Conservation (phyloP, 768 basidiomycete genomes). For the Royoungia palumana region DNA sequence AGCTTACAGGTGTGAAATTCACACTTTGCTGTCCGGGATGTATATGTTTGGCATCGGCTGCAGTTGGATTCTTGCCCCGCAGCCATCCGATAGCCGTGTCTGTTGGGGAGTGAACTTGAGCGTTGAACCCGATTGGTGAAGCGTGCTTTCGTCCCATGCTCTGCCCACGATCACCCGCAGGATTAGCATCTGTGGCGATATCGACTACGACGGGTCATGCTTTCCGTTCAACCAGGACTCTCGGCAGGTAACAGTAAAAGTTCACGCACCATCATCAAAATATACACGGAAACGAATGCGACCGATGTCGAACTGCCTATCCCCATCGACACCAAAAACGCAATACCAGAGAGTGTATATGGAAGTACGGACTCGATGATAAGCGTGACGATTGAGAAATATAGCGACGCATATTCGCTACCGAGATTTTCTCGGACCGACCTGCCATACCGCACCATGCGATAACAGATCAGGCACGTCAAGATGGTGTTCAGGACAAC, state of each 20-base stretch:
- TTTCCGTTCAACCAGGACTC: not conserved
- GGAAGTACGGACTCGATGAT: slow-evolving; percentile 26
- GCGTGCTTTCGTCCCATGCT: slow-evolving; percentile 10
- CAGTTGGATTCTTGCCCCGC: not conserved
- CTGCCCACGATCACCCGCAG: slow-evolving; percentile 19
- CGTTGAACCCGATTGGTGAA: not conserved
- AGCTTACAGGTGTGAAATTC: not conserved
- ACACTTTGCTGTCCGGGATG: not conserved
- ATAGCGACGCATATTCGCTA: slow-evolving; percentile 12
- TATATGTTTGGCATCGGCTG: slow-evolving; percentile 1
- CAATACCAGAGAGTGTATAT: slow-evolving; percentile 22
- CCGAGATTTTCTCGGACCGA: slow-evolving; percentile 11
- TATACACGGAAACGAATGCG: slow-evolving; percentile 11
- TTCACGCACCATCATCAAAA: slow-evolving; percentile 20
- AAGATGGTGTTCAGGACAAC: slow-evolving; percentile 16
- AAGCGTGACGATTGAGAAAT: slow-evolving; percentile 10
- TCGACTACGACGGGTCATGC: slow-evolving; percentile 12
- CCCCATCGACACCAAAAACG: slow-evolving; percentile 21
- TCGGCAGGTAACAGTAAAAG: not conserved
- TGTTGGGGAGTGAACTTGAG: slow-evolving; percentile 10
- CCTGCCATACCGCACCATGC: slow-evolving; percentile 10
- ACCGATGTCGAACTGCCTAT: slow-evolving; percentile 10
- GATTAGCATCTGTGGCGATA: slow-evolving; percentile 28
- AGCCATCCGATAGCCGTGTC: not conserved
- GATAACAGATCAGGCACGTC: slow-evolving; percentile 24